A percentile compares a stretch with the other conserved stretches of the same genome.
These are phyloP conservation scores for Podaxis sp. DNA, from an alignment of 768 basidiomycete genomes.

Conservation along the genomic window DNA sequence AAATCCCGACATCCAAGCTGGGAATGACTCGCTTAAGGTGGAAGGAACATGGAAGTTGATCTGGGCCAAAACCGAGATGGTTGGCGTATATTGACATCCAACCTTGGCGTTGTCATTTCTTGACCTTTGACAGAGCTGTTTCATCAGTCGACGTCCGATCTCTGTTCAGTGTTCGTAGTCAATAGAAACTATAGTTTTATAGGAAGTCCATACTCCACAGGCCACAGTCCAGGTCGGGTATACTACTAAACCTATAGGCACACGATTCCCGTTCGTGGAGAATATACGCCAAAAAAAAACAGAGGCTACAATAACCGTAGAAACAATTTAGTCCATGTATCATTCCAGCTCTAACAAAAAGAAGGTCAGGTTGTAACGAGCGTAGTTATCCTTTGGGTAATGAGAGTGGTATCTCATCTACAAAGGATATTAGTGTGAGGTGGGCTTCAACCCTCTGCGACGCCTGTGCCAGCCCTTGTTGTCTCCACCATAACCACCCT, in stretches of 20 bases:
- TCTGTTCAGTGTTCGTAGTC: too few relatives aligned
- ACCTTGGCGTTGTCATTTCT: neutral
- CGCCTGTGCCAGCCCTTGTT: neutral
- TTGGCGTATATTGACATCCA: neutral
- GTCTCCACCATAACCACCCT: neutral
- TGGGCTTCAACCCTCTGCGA: neutral
- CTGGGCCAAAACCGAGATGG: neutral
- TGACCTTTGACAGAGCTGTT: neutral
- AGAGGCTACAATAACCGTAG: neutral
- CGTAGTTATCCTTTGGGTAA: neutral
- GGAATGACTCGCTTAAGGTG: too few relatives aligned
- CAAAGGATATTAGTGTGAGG: neutral
- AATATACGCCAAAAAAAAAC: neutral
- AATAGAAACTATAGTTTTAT: too few relatives aligned
- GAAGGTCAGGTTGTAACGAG: neutral
- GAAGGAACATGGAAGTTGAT: neutral
- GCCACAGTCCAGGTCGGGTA: neutral
- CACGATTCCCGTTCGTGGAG: neutral
- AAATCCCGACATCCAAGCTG: too few relatives aligned
- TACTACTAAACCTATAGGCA: neutral
- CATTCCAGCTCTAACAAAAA: neutral
- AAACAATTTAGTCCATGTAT: slow-evolving; percentile 16
- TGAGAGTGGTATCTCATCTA: neutral
- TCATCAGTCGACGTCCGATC: neutral
- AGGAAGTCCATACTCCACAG: neutral